A percentile compares a stretch with the other conserved stretches of the same genome.
These are phyloP conservation scores for Venturia asperata DNA, from an alignment of 2,329 filamentous ascomycete species.

Conservation along the genomic window DNA sequence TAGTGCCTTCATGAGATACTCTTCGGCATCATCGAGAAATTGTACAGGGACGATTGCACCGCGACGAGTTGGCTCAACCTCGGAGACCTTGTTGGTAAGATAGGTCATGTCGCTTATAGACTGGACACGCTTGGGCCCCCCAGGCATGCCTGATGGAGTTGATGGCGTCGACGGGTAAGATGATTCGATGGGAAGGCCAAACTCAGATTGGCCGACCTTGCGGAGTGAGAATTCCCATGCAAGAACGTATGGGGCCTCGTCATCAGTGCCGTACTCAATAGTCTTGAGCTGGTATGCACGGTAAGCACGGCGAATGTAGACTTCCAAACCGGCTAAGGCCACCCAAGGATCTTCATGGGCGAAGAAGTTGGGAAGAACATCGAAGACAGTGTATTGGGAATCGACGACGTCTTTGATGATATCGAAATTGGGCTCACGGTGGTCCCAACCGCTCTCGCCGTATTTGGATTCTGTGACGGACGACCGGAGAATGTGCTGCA, in stretches of 20 bases:
- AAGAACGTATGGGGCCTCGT: slow-evolving; percentile 69
- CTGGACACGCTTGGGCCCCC: slow-evolving; percentile 65
- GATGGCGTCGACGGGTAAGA: slow-evolving; percentile 64
- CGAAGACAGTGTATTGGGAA: slow-evolving; percentile 97
- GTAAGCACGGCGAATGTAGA: slow-evolving; percentile 94
- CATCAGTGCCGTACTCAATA: slow-evolving; percentile 76
- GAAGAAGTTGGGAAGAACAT: slow-evolving; percentile 93
- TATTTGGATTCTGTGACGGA: slow-evolving; percentile 96
- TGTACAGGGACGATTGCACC: slow-evolving; percentile 91
- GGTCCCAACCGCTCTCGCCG: slow-evolving; percentile 93
- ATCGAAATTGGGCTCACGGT: slow-evolving; percentile 83
- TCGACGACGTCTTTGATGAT: slow-evolving; percentile 97
- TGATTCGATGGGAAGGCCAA: slow-evolving; percentile 71
- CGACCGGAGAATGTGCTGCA: slow-evolving; percentile 96
- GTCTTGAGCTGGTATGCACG: slow-evolving; percentile 88
- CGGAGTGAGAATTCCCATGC: slow-evolving; percentile 95
- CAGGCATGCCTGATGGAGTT: slow-evolving; percentile 58
- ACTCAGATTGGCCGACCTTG: slow-evolving; percentile 88
- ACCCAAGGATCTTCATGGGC: slow-evolving; percentile 92
- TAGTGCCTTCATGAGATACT: slow-evolving; percentile 73
- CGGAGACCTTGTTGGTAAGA: slow-evolving; percentile 58
- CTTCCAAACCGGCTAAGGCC: slow-evolving; percentile 83
- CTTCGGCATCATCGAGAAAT: slow-evolving; percentile 91
- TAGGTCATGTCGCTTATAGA: slow-evolving; percentile 98
- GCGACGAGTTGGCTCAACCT: slow-evolving; percentile 71